Evolutionary conservation across 331 rosid species (phyloP).

Genomic region (Dryas integrifolia): DNA sequence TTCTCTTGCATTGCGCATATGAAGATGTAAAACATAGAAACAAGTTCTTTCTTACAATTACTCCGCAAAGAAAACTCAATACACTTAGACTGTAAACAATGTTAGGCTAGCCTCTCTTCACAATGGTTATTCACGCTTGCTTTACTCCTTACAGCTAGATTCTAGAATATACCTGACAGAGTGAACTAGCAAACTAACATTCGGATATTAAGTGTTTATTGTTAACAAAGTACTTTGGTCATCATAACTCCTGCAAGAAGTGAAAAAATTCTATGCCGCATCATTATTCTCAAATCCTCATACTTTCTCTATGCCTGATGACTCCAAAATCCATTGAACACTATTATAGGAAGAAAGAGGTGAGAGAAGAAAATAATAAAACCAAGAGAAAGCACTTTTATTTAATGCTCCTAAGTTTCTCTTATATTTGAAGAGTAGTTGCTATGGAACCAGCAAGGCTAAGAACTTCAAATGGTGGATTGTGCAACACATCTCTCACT

Average conservation of each 20-base stretch:
- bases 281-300: background rate
- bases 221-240: background rate
- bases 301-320: slow-evolving; percentile 21
- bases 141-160: too few relatives aligned
- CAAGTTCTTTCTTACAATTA: too few relatives aligned
- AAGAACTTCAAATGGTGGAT: slow-evolving; percentile 81
- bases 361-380: background rate
- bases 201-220: background rate
- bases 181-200: background rate
- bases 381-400: background rate
- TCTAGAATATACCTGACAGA: too few relatives aligned
- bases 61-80: too few relatives aligned
- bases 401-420: background rate
- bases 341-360: background rate
- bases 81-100: too few relatives aligned
- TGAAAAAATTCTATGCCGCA: background rate
- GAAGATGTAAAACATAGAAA: too few relatives aligned
- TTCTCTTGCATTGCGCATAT: too few relatives aligned
- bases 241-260: background rate
- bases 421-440: slow-evolving; percentile 66
- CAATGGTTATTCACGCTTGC: too few relatives aligned
- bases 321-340: background rate
- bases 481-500: slow-evolving; percentile 60
- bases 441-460: slow-evolving; percentile 84
- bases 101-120: too few relatives aligned